A percentile compares a stretch with the other conserved stretches of the same genome.
These are phyloP conservation scores for Alternaria brassicae DNA, from an alignment of 2,329 filamentous ascomycete genomes.

Conservation along the genomic window DNA sequence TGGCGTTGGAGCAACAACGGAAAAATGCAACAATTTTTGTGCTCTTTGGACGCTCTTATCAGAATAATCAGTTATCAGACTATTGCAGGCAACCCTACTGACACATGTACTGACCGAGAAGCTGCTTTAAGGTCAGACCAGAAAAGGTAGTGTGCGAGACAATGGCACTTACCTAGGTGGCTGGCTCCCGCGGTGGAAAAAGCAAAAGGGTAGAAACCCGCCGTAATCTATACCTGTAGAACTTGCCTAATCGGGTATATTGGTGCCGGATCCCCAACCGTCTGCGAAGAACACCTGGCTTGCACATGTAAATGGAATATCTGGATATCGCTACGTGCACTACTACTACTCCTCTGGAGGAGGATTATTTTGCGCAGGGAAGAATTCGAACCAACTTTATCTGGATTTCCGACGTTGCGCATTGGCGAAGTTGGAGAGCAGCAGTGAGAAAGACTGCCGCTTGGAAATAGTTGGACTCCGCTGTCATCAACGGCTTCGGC, in stretches of 20 bases:
- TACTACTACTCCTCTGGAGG: too few relatives aligned
- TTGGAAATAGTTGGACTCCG: neutral
- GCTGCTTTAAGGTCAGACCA: too few relatives aligned
- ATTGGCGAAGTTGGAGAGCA: neutral
- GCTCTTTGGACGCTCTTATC: too few relatives aligned
- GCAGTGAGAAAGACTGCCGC: neutral
- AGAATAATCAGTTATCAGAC: too few relatives aligned
- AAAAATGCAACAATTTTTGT: constrained; percentile 1
- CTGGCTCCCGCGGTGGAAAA: too few relatives aligned
- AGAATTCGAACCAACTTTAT: neutral
- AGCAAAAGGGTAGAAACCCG: too few relatives aligned
- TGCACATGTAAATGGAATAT: too few relatives aligned
- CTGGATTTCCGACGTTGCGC: neutral
- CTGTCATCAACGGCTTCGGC: neutral
- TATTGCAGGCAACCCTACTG: too few relatives aligned
- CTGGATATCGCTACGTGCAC: too few relatives aligned
- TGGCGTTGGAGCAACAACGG: constrained; percentile 4
- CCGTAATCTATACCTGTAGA: neutral
- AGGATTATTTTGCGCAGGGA: neutral
- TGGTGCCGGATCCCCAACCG: neutral
- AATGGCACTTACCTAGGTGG: too few relatives aligned
- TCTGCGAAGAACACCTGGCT: neutral
- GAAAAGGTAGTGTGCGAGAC: too few relatives aligned
- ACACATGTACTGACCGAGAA: too few relatives aligned
- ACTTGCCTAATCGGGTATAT: neutral